A percentile compares a stretch with the other conserved stretches of the same genome.
These are phyloP conservation scores for Pseudonectria buxi DNA, from an alignment of 2,329 filamentous ascomycete species.

Conservation along the genomic window DNA sequence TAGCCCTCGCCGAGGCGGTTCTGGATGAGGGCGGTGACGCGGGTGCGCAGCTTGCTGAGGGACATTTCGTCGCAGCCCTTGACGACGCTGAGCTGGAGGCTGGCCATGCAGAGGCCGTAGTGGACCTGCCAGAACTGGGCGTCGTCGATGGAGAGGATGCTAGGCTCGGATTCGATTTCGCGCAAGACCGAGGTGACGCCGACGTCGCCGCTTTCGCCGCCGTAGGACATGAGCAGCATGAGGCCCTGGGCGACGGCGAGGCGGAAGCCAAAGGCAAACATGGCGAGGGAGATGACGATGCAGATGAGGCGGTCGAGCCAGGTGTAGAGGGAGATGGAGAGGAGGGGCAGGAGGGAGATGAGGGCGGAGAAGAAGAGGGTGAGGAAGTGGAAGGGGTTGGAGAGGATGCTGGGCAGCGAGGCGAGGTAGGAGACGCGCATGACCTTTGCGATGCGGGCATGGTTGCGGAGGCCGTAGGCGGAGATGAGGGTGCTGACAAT, in stretches of 20 bases:
- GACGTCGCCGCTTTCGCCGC: slow-evolving; percentile 29
- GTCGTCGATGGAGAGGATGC: slow-evolving; percentile 73
- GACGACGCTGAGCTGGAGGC: slow-evolving; percentile 69
- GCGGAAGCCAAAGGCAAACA: slow-evolving; percentile 81
- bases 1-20: slow-evolving; percentile 85
- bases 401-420: slow-evolving; percentile 76
- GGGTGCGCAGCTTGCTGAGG: slow-evolving; percentile 65
- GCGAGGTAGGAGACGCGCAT: slow-evolving; percentile 82
- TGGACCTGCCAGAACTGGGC: slow-evolving; percentile 98
- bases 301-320: slow-evolving; percentile 82
- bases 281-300: slow-evolving; percentile 71
- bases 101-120: slow-evolving; percentile 94
- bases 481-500: slow-evolving; percentile 79
- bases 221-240: slow-evolving; percentile 93
- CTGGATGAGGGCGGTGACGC: slow-evolving; percentile 71
- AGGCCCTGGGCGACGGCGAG: slow-evolving; percentile 80
- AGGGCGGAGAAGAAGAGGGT: slow-evolving; percentile 80
- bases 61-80: slow-evolving; percentile 62
- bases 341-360: slow-evolving; percentile 72
- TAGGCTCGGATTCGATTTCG: slow-evolving; percentile 76
- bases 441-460: slow-evolving; percentile 83
- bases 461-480: slow-evolving; percentile 81
- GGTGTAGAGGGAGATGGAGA: slow-evolving; percentile 72
- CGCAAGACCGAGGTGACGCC: slow-evolving; percentile 68
- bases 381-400: slow-evolving; percentile 91